Percentiles rank a stretch among this genome's conserved stretches.
Conservation (phyloP, 371 early-diverging fungal genomes). For the Conidiobolus incongruus region DNA sequence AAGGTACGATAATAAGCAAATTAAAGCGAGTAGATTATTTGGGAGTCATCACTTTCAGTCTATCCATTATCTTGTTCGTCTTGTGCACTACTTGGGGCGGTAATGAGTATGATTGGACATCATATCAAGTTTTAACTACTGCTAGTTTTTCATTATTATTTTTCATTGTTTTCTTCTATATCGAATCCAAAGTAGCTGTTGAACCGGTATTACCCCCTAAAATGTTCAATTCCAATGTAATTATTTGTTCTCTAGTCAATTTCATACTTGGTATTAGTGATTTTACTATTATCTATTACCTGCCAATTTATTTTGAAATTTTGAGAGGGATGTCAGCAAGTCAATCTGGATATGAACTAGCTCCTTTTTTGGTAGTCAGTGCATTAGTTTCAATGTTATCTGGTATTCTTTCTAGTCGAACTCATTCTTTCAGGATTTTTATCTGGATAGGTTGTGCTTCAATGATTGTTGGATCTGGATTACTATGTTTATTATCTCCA, state of each 20-base stretch:
- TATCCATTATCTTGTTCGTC: slow-evolving; percentile 2
- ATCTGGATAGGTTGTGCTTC: slow-evolving; percentile 18
- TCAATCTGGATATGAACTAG: too few species aligned
- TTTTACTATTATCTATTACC: slow-evolving; percentile 8
- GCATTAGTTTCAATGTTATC: too few species aligned
- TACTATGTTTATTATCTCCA: slow-evolving; percentile 4
- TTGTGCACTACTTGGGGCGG: slow-evolving; percentile 9
- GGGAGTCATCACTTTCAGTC: background rate
- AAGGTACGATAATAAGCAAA: slow-evolving; percentile 17
- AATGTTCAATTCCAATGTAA: slow-evolving; percentile 14
- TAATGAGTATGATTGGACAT: slow-evolving; percentile 36
- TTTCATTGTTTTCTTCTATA: slow-evolving; percentile 33
- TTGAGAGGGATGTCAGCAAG: too few species aligned
- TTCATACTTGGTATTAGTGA: slow-evolving; percentile 10
- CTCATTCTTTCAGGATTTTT: slow-evolving; percentile 8
- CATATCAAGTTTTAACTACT: slow-evolving; percentile 22
- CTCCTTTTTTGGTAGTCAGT: too few species aligned
- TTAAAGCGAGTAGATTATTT: slow-evolving; percentile 13
- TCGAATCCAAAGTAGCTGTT: slow-evolving; percentile 18
- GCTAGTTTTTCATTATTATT: slow-evolving; percentile 41
- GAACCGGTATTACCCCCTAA: slow-evolving; percentile 33
- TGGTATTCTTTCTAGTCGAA: too few species aligned
- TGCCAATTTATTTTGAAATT: too few species aligned
- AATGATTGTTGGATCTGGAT: slow-evolving; percentile 12
- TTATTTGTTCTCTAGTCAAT: slow-evolving; percentile 6